Evolutionary conservation across 345 rosid genomes (phyloP).

Genomic region (Pistacia integerrima): DNA sequence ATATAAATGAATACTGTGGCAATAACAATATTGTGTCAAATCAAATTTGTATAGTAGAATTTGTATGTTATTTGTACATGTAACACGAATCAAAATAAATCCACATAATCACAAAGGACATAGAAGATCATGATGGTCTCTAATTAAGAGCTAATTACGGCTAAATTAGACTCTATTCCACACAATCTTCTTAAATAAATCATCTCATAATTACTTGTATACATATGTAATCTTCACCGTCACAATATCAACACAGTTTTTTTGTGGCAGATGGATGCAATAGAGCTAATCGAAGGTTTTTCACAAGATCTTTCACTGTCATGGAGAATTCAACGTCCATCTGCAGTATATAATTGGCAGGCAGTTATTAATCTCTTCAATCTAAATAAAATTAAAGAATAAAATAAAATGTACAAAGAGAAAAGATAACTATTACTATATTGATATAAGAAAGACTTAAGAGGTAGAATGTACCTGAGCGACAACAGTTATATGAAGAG

Average conservation of each 20-base stretch:
- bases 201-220: too few species aligned
- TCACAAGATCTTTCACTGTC: conserved; percentile 53
- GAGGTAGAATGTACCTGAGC: conserved; percentile 52
- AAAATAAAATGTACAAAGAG: background rate
- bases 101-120: too few species aligned
- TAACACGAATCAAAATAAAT: too few species aligned
- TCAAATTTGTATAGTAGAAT: too few species aligned
- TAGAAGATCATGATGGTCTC: background rate
- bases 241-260: background rate
- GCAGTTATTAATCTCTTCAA: background rate
- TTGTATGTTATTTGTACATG: background rate
- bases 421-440: too few species aligned
- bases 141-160: background rate
- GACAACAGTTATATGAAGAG: conserved; percentile 57
- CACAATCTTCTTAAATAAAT: too few species aligned
- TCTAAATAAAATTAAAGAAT: background rate
- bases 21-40: too few species aligned
- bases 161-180: too few species aligned
- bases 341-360: conserved; percentile 39
- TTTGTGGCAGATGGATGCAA: conserved; percentile 16
- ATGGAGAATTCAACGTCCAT: conserved; percentile 49
- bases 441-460: background rate
- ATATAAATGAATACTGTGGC: background rate
- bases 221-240: background rate
- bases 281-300: conserved; percentile 44